phyloP scores from a whole-genome alignment of 1,139 yeast species.

The Tardiomyces digboiensis region DNA sequence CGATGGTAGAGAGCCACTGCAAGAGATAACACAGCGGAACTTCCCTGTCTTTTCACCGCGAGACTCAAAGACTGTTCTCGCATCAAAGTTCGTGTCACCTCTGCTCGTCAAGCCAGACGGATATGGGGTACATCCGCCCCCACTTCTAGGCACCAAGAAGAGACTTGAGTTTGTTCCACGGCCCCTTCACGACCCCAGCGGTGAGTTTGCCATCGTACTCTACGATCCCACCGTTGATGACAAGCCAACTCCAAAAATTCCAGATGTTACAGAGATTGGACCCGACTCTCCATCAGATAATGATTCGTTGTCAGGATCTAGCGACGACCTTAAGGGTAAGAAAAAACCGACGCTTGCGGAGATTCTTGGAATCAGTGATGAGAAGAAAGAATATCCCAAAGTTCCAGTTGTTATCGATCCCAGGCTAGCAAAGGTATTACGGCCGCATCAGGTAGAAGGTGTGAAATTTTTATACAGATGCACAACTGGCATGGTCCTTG shows the following conservation, averaged over 20 bases:
- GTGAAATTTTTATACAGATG: conserved; percentile 85
- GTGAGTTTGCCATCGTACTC: conserved; percentile 87
- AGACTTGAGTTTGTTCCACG: conserved; percentile 67
- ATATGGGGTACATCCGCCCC: conserved; percentile 42
- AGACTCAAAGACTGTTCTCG: conserved; percentile 14
- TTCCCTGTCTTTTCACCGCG: conserved; percentile 12
- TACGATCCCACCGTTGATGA: conserved; percentile 90
- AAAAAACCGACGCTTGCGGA: conserved; percentile 52
- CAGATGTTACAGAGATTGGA: not conserved
- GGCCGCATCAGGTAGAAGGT: conserved; percentile 98
- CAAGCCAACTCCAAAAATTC: conserved; percentile 10
- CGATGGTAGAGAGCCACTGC: conserved; percentile 6
- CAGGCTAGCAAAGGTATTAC: conserved; percentile 61
- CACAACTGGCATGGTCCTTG: conserved; percentile 80
- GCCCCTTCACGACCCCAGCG: conserved; percentile 88
- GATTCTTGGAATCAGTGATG: conserved; percentile 62
- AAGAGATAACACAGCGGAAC: conserved; percentile 3
- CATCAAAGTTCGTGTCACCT: conserved; percentile 18
- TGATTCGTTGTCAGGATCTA: not conserved
- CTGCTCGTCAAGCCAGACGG: conserved; percentile 23
- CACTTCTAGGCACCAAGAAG: conserved; percentile 72
- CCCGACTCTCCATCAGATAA: not conserved
- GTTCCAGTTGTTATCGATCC: conserved; percentile 98
- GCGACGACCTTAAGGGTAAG: not conserved
- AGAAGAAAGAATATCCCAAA: conserved; percentile 51